Conservation (phyloP, 805 yeast genomes). For the Candida sphagnicola region DNA sequence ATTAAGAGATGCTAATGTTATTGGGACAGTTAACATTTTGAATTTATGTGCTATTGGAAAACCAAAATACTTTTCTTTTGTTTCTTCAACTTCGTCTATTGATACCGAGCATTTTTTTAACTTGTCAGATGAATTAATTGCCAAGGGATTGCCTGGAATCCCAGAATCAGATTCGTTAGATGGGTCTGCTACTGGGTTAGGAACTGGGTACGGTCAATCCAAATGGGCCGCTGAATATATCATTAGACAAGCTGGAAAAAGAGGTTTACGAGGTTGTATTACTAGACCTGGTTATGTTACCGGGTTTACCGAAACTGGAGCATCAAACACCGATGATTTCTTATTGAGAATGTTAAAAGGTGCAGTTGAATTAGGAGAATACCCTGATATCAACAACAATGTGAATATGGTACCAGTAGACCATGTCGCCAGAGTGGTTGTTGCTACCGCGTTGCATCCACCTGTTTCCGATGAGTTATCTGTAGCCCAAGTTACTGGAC, state of each 20-base stretch:
- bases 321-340: conserved; percentile 96
- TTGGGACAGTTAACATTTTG: conserved; percentile 81
- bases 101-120: conserved; percentile 80
- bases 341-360: conserved; percentile 93
- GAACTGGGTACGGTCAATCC: conserved; percentile 94
- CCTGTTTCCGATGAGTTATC: conserved; percentile 49
- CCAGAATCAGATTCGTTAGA: conserved; percentile 77
- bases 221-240: conserved; percentile 97
- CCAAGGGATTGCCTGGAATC: conserved; percentile 67
- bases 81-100: conserved; percentile 90
- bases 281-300: conserved; percentile 96
- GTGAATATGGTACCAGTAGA: conserved; percentile 98
- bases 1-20: conserved; percentile 88
- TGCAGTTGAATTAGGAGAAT: conserved; percentile 78
- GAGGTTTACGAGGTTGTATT: conserved; percentile 84
- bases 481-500: conserved; percentile 96
- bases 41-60: conserved; percentile 74
- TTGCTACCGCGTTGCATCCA: conserved; percentile 78
- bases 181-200: conserved; percentile 80
- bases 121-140: conserved; percentile 65
- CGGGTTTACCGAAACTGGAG: conserved; percentile 80
- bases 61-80: conserved; percentile 83
- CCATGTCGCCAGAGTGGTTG: conserved; percentile 90
- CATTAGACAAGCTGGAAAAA: conserved; percentile 79
- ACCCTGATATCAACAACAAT: conserved; percentile 81